Evolutionary conservation across 2,329 filamentous ascomycete genomes (phyloP), one percentile per base, ranked within the genome.

Genomic region (Fusarium nelsonii): DNA sequence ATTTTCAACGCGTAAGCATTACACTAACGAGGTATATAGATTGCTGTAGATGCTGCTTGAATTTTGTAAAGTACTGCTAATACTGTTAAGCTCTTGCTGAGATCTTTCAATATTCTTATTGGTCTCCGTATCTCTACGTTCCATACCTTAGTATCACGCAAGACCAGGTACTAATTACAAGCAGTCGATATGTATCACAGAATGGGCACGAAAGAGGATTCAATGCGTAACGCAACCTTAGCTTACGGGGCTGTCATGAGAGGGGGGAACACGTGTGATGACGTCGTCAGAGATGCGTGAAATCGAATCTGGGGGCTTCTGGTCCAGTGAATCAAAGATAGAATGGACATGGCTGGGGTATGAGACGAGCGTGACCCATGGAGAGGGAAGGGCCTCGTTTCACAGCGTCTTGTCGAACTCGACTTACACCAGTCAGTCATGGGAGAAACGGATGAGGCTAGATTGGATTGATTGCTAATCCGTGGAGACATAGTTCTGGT

Each of bases 221-320:
- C 30, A 63, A 63, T 67, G 57, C 57, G 52, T 37, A 53, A 49
- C 57, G 52, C 43, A 53, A 49, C 44, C 63, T 46, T 32, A 46
- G 56, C 65, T 45, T 53, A 46, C 26, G n/a, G 53, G 48, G 50
- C 60, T 58, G 67, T 72, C 58, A 72, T 63, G 43, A 48, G 56
- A 52, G 40, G 33, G 56, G 55, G 40, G 33, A 54, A 52, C 61
- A 69, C 48, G 66, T 58, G 60, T 63, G 65, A 69, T 69, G 66
- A 69, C 65, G 66, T 69, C 36, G 60, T 56, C 40, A 15, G 45
- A 44, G 15, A 57, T 57, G 66, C 66, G 69, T 66, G 51, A 62
- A 65, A 61, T 44, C 46, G 60, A 62, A 53, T 61, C 40, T 60
- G 41, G 40, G 39, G 45, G 46, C 30, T 61, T 63, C 37, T 43